phyloP scores from a whole-genome alignment of 768 basidiomycete genomes.

The Russula dissimulans region DNA sequence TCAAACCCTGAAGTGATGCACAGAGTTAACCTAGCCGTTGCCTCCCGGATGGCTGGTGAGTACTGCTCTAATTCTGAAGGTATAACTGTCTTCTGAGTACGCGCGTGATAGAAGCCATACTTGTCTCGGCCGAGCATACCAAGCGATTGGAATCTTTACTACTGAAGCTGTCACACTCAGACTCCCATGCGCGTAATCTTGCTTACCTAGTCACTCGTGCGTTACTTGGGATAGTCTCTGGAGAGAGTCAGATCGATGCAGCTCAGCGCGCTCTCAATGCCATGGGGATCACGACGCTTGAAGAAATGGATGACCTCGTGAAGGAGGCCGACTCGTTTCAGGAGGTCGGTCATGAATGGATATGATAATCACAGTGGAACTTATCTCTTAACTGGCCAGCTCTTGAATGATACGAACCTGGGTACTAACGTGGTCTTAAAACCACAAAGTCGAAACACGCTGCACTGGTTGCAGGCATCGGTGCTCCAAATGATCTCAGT shows the following conservation, averaged over 20 bases:
- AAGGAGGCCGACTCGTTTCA: conserved; percentile 24
- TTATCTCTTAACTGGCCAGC: conserved; percentile 27
- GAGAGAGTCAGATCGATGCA: conserved; percentile 48
- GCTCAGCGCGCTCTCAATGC: conserved; percentile 40
- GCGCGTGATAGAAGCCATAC: conserved; percentile 51
- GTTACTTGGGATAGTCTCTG: conserved; percentile 46
- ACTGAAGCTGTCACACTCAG: conserved; percentile 38
- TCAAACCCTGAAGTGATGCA: conserved; percentile 37
- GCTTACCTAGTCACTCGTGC: conserved; percentile 56
- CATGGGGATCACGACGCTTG: conserved; percentile 39
- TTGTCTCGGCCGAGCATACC: conserved; percentile 38
- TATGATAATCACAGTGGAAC: not conserved
- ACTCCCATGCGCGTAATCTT: conserved; percentile 46
- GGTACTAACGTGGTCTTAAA: conserved; percentile 46
- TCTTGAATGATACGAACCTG: conserved; percentile 36
- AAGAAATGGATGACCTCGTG: conserved; percentile 34
- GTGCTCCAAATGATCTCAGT: conserved; percentile 42
- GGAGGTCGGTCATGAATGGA: conserved; percentile 22
- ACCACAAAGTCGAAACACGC: conserved; percentile 48
- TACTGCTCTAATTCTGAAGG: not conserved
- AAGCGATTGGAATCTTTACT: conserved; percentile 43
- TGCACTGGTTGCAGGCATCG: conserved; percentile 48
- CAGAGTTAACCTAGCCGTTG: conserved; percentile 44
- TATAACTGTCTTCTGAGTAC: not conserved
- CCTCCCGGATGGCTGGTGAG: conserved; percentile 58